Base-by-base conservation (phyloP, 2,329 filamentous ascomycete species). In the Xylaria arbuscula region DNA sequence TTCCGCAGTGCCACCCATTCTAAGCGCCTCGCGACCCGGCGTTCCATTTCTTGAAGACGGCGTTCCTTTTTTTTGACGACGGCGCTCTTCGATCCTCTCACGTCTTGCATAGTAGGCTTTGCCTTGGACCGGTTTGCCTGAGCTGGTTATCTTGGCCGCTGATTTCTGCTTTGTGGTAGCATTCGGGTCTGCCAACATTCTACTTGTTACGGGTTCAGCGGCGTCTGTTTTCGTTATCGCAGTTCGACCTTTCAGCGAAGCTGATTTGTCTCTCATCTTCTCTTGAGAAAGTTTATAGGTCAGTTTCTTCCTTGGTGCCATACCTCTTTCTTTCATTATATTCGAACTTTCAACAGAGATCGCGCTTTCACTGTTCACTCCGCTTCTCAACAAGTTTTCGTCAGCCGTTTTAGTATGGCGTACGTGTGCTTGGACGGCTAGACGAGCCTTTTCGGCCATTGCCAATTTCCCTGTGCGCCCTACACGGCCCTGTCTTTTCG, bases 361-460 rank as follows among this genome's bases (percentile, higher is more conserved):
- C 28, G 68, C 68, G 13, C 6, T 22, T 56, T 50, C 10, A 47
- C 64, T 61, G 13, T 17, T 6, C 1, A 19, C 55, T 19, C 68
- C 66, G 4, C 15, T 36, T 32, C 13, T 64, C 9, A 70, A 32
- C 8, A 70, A 36, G 15, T 9, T 19, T 1, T 71, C 69, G 28
- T 71, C 69, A 60, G 59, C 13, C 2, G 67, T 69, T 47, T 71
- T 66, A 3, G 32, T 64, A 57, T 71, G 69, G 32, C 69, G 66
- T 36, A 69, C 55, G n/a, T 71, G 56, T 6, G 69, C 66, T 50
- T 64, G 64, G 11, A 64, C 55, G 2, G 69, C 69, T 17, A 66
- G 54, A 19, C 13, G 48, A 13, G 57, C 69, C 24, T 69, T 69
- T 17, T 60, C 47, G 17, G 5, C 34, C 15, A 64, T 36, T 28